Evolutionary conservation across 768 basidiomycete species (phyloP).

Genomic region (Hebeloma cylindrosporum): DNA sequence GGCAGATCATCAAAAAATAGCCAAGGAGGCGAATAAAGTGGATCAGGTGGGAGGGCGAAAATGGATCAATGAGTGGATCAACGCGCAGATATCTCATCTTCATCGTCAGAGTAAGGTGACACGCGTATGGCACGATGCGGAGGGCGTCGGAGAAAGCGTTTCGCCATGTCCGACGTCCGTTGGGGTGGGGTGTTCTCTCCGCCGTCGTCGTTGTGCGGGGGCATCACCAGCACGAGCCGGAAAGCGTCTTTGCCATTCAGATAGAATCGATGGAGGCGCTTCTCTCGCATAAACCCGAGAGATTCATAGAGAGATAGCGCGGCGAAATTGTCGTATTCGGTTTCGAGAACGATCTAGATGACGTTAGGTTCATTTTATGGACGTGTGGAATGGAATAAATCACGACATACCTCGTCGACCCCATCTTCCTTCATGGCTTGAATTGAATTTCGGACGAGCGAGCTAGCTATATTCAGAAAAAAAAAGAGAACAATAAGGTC

Average conservation of each 20-base stretch:
- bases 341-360: slow-evolving; percentile 86
- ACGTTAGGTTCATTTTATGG: background rate
- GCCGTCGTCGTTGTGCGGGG: slow-evolving; percentile 38
- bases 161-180: slow-evolving; percentile 3
- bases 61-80: no score
- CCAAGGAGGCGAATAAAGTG: no score
- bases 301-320: slow-evolving; percentile 89
- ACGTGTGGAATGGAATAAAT: background rate
- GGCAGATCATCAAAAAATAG: no score
- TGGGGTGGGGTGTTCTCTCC: slow-evolving; percentile 20
- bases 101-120: slow-evolving; percentile 46
- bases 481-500: slow-evolving; percentile 36
- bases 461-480: slow-evolving; percentile 61
- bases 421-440: slow-evolving; percentile 80
- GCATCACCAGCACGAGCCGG: slow-evolving; percentile 68
- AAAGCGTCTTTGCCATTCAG: slow-evolving; percentile 97
- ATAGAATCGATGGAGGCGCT: slow-evolving; percentile 92
- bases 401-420: slow-evolving; percentile 74
- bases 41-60: no score
- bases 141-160: slow-evolving; percentile 19
- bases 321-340: slow-evolving; percentile 89
- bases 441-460: slow-evolving; percentile 81
- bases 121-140: slow-evolving; percentile 45
- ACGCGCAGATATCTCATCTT: slow-evolving; percentile 40
- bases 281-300: slow-evolving; percentile 94